phyloP scores from a whole-genome alignment of 805 yeast genomes.

The Suhomyces tanzawaensis region DNA sequence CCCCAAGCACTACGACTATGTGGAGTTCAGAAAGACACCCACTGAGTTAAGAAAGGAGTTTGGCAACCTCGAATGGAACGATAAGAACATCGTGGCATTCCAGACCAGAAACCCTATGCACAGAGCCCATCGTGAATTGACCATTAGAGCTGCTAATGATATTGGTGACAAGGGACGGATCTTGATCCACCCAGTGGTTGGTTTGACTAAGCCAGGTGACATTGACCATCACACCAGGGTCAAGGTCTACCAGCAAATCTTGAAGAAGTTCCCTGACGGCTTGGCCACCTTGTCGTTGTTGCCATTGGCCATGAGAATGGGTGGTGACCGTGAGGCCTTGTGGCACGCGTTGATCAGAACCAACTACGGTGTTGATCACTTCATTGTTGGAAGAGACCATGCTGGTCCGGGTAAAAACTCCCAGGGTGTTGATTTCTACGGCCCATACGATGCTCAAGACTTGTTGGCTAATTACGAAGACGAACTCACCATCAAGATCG shows the following conservation, averaged over 20 bases:
- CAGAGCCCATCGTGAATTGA: slow-evolving; percentile 94
- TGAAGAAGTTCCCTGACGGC: slow-evolving; percentile 91
- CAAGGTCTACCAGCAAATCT: slow-evolving; percentile 86
- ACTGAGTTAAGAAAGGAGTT: slow-evolving; percentile 87
- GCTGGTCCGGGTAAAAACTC: slow-evolving; percentile 94
- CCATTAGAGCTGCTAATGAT: slow-evolving; percentile 95
- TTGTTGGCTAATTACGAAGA: slow-evolving; percentile 70
- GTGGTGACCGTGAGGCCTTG: slow-evolving; percentile 96
- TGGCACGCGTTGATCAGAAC: slow-evolving; percentile 98
- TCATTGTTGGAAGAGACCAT: slow-evolving; percentile 96
- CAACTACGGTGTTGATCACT: slow-evolving; percentile 95
- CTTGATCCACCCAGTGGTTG: slow-evolving; percentile 94
- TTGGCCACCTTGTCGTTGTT: slow-evolving; percentile 85
- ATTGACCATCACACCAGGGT: slow-evolving; percentile 97
- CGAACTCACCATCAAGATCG: slow-evolving; percentile 85
- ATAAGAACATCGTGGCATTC: slow-evolving; percentile 80
- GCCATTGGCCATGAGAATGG: slow-evolving; percentile 99
- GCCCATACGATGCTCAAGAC: slow-evolving; percentile 95
- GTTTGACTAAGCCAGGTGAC: slow-evolving; percentile 95
- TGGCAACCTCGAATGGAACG: slow-evolving; percentile 74
- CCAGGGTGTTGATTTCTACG: slow-evolving; percentile 89
- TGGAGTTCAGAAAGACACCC: slow-evolving; percentile 84
- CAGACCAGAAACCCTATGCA: slow-evolving; percentile 99
- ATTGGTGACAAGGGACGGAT: slow-evolving; percentile 73
- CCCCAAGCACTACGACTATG: slow-evolving; percentile 88